Conservation (phyloP, 2,329 filamentous ascomycete genomes). For the Pseudogymnoascus sp. region DNA sequence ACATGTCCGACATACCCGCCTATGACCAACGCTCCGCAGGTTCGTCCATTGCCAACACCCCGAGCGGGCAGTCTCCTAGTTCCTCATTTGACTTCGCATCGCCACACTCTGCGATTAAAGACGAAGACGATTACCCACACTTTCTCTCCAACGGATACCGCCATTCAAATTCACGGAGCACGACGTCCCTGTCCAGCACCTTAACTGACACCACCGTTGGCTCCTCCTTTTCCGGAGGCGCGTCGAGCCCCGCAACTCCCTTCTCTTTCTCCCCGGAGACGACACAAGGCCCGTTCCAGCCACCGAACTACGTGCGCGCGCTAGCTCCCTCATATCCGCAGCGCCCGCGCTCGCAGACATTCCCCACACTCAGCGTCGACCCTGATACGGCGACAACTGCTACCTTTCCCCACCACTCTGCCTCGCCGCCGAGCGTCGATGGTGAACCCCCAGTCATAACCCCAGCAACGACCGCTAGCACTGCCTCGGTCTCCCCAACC, state of each 20-base stretch:
- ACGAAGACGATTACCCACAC: slow-evolving; percentile 59
- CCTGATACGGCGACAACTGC: slow-evolving; percentile 26
- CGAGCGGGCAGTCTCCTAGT: slow-evolving; percentile 61
- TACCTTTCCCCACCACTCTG: slow-evolving; percentile 30
- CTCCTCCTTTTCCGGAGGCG: slow-evolving; percentile 64
- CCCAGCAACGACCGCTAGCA: slow-evolving; percentile 31
- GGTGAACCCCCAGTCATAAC: slow-evolving; percentile 45
- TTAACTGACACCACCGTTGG: slow-evolving; percentile 53
- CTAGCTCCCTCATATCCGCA: slow-evolving; percentile 48
- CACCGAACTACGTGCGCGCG: slow-evolving; percentile 43
- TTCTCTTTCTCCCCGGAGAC: slow-evolving; percentile 71
- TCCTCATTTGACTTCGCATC: slow-evolving; percentile 64
- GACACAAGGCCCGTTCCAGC: slow-evolving; percentile 59
- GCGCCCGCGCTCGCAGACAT: slow-evolving; percentile 79
- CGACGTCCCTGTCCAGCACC: slow-evolving; percentile 59
- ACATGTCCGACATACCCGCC: slow-evolving; percentile 61
- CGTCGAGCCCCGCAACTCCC: slow-evolving; percentile 67
- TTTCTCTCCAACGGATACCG: slow-evolving; percentile 48
- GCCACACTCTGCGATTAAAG: slow-evolving; percentile 59
- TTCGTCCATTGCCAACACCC: slow-evolving; percentile 53
- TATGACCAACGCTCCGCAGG: slow-evolving; percentile 47
- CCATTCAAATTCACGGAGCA: slow-evolving; percentile 59
- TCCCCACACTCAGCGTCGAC: slow-evolving; percentile 63
- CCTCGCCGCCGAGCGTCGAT: slow-evolving; percentile 41
- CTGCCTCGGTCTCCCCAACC: slow-evolving; percentile 55